These are phyloP conservation scores for Lanmaoa rubissima DNA, from an alignment of 768 basidiomycete species.

Conservation along the genomic window DNA sequence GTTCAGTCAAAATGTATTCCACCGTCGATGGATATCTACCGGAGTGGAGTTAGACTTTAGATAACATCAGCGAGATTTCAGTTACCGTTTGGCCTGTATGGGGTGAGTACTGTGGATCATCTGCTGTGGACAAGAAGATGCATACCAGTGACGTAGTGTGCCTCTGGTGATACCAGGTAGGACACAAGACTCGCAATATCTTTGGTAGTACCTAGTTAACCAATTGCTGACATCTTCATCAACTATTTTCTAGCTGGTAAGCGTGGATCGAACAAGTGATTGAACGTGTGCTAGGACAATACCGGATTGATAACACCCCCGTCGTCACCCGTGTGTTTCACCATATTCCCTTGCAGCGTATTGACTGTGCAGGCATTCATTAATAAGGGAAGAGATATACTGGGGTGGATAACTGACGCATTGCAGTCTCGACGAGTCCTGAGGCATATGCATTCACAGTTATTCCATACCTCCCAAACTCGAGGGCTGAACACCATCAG, in stretches of 20 bases:
- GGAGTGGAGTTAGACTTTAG: neutral
- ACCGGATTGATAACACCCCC: slow-evolving; percentile 18
- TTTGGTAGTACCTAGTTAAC: slow-evolving; percentile 23
- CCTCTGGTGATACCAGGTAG: slow-evolving; percentile 35
- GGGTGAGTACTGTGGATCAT: neutral
- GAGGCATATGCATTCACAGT: slow-evolving; percentile 37
- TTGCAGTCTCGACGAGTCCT: slow-evolving; percentile 27
- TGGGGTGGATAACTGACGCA: slow-evolving; percentile 23
- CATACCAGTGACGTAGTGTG: slow-evolving; percentile 36
- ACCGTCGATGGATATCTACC: slow-evolving; percentile 26
- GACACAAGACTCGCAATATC: slow-evolving; percentile 40
- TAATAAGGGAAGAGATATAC: neutral
- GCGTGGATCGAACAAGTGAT: neutral
- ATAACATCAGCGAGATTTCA: neutral
- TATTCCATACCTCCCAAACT: slow-evolving; percentile 31
- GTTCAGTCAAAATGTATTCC: slow-evolving; percentile 26
- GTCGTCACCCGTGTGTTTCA: slow-evolving; percentile 11
- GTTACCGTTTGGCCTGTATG: slow-evolving; percentile 28
- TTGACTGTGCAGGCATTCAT: slow-evolving; percentile 14
- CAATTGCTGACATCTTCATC: slow-evolving; percentile 14
- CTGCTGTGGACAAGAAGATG: neutral
- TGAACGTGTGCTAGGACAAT: neutral
- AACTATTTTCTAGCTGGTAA: slow-evolving; percentile 10
- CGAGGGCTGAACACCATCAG: slow-evolving; percentile 26
- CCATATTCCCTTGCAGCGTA: slow-evolving; percentile 10